Evolutionary conservation across 2,329 filamentous ascomycete genomes (phyloP), one percentile per base, ranked within the genome.

Genomic region (Xylariales sp.): DNA sequence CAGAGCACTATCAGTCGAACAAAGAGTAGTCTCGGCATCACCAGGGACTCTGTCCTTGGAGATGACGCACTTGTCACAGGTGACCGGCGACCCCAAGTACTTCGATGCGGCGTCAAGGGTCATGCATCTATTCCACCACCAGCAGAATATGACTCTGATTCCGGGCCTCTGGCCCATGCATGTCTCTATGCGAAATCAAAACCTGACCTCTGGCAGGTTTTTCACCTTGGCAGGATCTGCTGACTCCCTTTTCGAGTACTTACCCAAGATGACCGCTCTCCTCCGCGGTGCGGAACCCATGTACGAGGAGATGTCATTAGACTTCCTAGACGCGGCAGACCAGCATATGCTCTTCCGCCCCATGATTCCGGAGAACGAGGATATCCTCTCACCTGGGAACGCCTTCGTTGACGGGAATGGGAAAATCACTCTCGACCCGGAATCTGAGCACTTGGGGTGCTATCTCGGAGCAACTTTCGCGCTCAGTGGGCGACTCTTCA

Each of bases 81-180:
- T 90, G 42, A 89, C 85, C 0, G 79, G 78, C 20, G 72, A 89
- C 43, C 62, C 74, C 14, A 88, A 84, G 50, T 90, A 87, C 62
- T 88, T 83, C 54, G 82, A 86, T 54, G 84, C 82, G 5, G 71
- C 85, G 42, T 74, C 80, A 20, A 70, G 75, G 5, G 76, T 90
- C 37, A 88, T 82, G 47, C 70, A 85, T 40, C 68, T 80, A 14
- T 74, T 90, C 44, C 72, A 83, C 42, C 61, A 67, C 4, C 73
- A 74, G 38, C 86, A 91, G 62, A 74, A 76, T 44, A 61, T 70
- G 13, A 89, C 85, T 0, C 67, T 62, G 13, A 58, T 90, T 2
- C 85, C 85, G 0, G 86, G 87, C 0, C 66, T 89, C 54, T 90
- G 85, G 83, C 85, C 86, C 2, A 70, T 76, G 40, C 67, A 63